Evolutionary conservation across 164 flowering plant genomes (phyloP).

Genomic region (Dillenia turbinata): DNA sequence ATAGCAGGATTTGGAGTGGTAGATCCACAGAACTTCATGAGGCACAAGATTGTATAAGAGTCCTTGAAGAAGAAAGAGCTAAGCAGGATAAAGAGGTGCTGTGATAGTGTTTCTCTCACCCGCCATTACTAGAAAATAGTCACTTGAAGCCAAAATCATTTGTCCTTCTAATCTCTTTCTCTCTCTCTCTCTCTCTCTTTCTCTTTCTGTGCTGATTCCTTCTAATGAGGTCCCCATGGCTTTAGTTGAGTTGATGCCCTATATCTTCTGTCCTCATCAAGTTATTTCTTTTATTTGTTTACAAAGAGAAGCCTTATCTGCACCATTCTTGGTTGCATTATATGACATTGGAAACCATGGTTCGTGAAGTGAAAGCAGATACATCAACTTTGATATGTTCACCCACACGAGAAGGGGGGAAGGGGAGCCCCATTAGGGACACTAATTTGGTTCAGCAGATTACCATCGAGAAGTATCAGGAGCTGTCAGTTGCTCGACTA

Average conservation of each 20-base stretch:
- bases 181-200: no score
- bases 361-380: slow-evolving; percentile 47
- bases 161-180: background rate
- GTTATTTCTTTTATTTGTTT: background rate
- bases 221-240: no score
- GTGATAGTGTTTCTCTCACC: background rate
- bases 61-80: slow-evolving; percentile 57
- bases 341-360: slow-evolving; percentile 74
- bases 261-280: background rate
- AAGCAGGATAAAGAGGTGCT: slow-evolving; percentile 61
- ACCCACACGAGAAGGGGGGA: no score
- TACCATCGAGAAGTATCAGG: slow-evolving; percentile 79
- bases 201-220: background rate
- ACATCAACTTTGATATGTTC: slow-evolving; percentile 22
- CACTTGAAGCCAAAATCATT: background rate
- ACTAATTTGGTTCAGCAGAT: slow-evolving; percentile 72
- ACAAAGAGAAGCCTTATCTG: slow-evolving; percentile 4
- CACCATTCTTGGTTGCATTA: slow-evolving; percentile 43
- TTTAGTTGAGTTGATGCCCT: background rate
- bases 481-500: slow-evolving; percentile 51
- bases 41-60: slow-evolving; percentile 32
- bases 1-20: slow-evolving; percentile 32
- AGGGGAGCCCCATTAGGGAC: no score
- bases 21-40: slow-evolving; percentile 37
- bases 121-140: no score